A percentile compares a stretch with the other conserved stretches of the same genome.
phyloP scores from a whole-genome alignment of 148 eudicot species.

The Spergularia bocconei region DNA sequence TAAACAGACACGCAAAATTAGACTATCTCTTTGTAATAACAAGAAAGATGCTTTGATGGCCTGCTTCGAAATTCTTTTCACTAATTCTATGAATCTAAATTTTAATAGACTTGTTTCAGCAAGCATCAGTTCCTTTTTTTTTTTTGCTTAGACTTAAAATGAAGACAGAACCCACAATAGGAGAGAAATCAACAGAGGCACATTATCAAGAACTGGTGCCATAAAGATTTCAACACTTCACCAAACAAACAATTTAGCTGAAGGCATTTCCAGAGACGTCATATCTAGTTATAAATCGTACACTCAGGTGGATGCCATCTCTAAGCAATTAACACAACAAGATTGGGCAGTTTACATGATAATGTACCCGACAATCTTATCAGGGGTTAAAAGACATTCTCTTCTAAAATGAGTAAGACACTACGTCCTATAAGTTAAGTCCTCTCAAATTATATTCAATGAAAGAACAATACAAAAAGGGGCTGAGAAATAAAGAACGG shows the following conservation, averaged over 20 bases:
- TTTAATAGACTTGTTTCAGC: background rate
- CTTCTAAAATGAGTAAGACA: background rate
- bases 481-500: slow-evolving; percentile 2
- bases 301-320: background rate
- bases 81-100: background rate
- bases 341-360: background rate
- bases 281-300: background rate
- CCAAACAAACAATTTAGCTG: background rate
- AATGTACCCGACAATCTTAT: background rate
- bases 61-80: background rate
- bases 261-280: slow-evolving; percentile 4
- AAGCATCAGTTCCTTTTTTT: background rate
- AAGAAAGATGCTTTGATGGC: background rate
- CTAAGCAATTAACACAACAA: background rate
- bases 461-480: slow-evolving; percentile 2
- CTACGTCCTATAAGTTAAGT: background rate
- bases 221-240: background rate
- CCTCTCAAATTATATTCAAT: background rate
- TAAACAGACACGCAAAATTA: background rate
- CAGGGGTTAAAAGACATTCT: background rate
- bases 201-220: background rate
- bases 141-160: no score
- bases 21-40: background rate
- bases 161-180: background rate
- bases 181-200: background rate